Base-by-base conservation (phyloP, 441 rosid species). In the Macaranga tanarius region DNA sequence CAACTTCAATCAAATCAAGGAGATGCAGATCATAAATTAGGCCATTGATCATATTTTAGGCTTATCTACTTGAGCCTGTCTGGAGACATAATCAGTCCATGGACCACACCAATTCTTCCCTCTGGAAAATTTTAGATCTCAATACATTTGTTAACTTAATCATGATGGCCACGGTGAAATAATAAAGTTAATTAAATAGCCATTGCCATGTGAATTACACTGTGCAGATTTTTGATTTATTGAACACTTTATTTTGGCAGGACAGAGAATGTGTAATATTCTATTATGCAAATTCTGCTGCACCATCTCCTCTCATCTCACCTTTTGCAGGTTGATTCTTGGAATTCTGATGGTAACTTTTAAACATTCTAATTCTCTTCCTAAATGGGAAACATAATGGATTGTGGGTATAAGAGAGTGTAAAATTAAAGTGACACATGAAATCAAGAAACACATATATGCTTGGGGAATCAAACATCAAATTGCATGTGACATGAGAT, bases 401-500 rank as follows among this genome's bases (percentile, higher is more conserved):
- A 0, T 5, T 34, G 38, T n/a, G 38, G 38, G 38, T 34, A 34
- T 5, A 34, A 34, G 6, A 34, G 7, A 34, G 6, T 34, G 38
- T n/a, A 34, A 34, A 5, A 34, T 34, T 5, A 0, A 34, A 57
- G 28, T 72, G 69, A 71, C 31, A 40, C 2, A n/a, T 28, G 67
- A 71, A 62, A 71, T 34, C 61, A 8, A 56, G 10, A 25, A 15
- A 57, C 11, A 17, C 17, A 1, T 5, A 13, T 13, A 19, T 13
- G n/a, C 63, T 70, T 31, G 16, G 63, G 45, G 47, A 51, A 60
- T 50, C 58, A 57, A 45, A 57, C 3, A 57, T 71, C 51, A 67
- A 68, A 67, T 68, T 72, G 57, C 74, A 68, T 64, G 64, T 23
- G 59, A 55, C 52, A 28, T 26, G 7, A 34, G 38, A 70, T 17